phyloP scores from a whole-genome alignment of 768 basidiomycete species.

The Macrolepiota albuminosa region DNA sequence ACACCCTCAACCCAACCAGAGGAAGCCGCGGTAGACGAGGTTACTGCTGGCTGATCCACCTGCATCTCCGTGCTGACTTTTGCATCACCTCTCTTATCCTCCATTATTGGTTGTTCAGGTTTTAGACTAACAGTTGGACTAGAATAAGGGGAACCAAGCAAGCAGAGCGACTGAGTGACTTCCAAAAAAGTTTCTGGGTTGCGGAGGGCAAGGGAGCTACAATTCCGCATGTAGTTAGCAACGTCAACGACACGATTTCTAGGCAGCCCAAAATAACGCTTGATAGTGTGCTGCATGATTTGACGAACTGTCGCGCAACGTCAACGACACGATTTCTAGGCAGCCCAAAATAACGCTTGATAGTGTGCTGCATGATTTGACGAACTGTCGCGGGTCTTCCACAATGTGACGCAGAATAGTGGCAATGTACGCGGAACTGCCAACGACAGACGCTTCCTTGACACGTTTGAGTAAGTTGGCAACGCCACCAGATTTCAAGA shows the following conservation, averaged over 20 bases:
- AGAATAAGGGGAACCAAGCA: constrained; percentile 62
- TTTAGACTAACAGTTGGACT: constrained; percentile 58
- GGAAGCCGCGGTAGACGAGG: constrained; percentile 15
- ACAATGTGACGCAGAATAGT: constrained; percentile 90
- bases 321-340: constrained; percentile 68
- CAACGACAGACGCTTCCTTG: constrained; percentile 52
- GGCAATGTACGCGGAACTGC: constrained; percentile 78
- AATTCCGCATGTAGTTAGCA: constrained; percentile 66
- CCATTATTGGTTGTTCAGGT: constrained; percentile 23
- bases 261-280: constrained; percentile 71
- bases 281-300: constrained; percentile 81
- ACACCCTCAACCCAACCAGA: constrained; percentile 52
- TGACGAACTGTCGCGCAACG: constrained; percentile 51
- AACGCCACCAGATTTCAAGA: constrained; percentile 67
- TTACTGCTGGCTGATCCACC: constrained; percentile 35
- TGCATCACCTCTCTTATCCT: constrained; percentile 20
- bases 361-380: constrained; percentile 74
- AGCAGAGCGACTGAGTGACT: constrained; percentile 64
- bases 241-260: constrained; percentile 67
- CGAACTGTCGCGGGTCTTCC: constrained; percentile 68
- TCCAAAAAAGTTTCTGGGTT: constrained; percentile 75
- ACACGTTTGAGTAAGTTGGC: constrained; percentile 61
- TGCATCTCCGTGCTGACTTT: constrained; percentile 49
- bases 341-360: constrained; percentile 76
- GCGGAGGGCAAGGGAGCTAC: constrained; percentile 76